Evolutionary conservation across 176 grass and related monocot genomes (phyloP), one percentile per base, ranked within the genome.

Genomic region (Musa acuminata): DNA sequence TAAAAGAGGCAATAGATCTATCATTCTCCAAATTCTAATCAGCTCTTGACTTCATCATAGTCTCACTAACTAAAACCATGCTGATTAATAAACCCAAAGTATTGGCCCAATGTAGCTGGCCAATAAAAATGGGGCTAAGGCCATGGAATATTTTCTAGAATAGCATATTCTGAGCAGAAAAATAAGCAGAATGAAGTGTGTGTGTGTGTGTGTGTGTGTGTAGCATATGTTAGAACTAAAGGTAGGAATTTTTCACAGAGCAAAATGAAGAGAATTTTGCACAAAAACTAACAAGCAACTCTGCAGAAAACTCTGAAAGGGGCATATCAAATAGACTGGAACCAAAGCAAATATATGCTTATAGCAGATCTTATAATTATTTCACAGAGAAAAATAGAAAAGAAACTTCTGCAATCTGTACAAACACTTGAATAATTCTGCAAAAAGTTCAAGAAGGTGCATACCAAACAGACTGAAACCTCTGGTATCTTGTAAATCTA

Each of bases 391-490:
- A 43, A 43, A 43, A 43, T 43, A 43, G 35, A 43, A 65, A 26
- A 12, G 19, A 52, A 52, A 53, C 2, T 11, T 53, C 7, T 26
- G 20, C 60, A 77, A 14, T 43, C 35, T 43, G 35, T 43, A 43
- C 35, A 43, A 43, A 6, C 35, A 43, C 35, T 43, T 43, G 4
- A 43, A 65, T 55, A 26, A 55, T 11, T n/a, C 4, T 1, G 9
- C 16, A n/a, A 9, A 21, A 27, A 58, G 23, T 55, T 53, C 9
- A 24, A n/a, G 75, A 55, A 22, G 27, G 9, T 49, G 52, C 78
- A 14, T 94, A 99, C 95, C 84, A 51, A 82, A 87, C 58, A 99
- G 86, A 71, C 83, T 85, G 74, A 80, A 94, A 64, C 88, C 84
- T 76, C 86, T 89, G 9, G 62, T 82, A 82, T 89, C 52, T 60